Evolutionary conservation across 2,329 filamentous ascomycete species (phyloP).

Genomic region (Aspergillus ochraceus): DNA sequence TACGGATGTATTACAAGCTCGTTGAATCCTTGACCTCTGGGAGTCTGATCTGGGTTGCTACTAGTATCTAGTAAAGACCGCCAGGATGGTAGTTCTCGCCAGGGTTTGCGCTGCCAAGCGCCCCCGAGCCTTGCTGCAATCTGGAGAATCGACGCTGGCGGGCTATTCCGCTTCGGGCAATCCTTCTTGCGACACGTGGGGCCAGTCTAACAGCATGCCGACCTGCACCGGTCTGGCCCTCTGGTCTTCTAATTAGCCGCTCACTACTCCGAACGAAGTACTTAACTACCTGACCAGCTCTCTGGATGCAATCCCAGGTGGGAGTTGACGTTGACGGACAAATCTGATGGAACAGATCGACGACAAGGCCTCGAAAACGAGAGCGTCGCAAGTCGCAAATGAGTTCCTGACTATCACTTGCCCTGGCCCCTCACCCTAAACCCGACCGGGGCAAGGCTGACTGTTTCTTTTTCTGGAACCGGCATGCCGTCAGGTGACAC

Average conservation of each 20-base stretch:
- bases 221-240: neutral
- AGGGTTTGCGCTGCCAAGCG: neutral
- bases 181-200: neutral
- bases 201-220: neutral
- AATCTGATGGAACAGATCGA: neutral
- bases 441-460: neutral
- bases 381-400: neutral
- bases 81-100: neutral
- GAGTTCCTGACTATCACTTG: neutral
- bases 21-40: too few species aligned
- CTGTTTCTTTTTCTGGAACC: constrained; percentile 7
- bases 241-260: neutral
- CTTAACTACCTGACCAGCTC: too few species aligned
- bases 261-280: too few species aligned
- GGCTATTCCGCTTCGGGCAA: neutral
- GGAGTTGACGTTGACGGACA: too few species aligned
- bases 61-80: too few species aligned
- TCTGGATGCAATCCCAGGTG: too few species aligned
- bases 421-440: neutral
- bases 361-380: neutral
- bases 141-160: neutral
- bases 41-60: too few species aligned
- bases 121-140: neutral
- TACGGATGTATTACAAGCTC: too few species aligned
- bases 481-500: neutral